Evolutionary conservation across 257 asterid genomes (phyloP).

Genomic region (Solanum chaucha): DNA sequence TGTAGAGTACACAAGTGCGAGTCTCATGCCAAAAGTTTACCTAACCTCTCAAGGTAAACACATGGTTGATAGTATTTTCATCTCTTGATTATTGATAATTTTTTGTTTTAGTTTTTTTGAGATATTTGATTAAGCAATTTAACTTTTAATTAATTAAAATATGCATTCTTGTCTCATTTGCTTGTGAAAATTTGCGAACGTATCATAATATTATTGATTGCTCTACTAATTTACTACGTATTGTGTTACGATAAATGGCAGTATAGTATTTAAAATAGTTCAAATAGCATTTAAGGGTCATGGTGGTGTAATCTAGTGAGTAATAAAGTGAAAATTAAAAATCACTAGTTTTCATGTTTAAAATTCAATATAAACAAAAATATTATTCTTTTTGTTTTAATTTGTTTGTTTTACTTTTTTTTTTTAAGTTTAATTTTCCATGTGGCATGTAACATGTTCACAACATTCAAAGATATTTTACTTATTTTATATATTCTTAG

Average conservation of each 20-base stretch:
- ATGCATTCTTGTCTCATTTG: background rate
- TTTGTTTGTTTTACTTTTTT: no score
- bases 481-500: no score
- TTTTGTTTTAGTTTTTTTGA: background rate
- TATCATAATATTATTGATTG: background rate
- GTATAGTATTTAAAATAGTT: no score
- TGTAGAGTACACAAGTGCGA: background rate
- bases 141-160: no score
- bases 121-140: background rate
- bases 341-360: no score
- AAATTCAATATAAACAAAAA: no score
- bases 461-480: no score
- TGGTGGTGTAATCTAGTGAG: background rate
- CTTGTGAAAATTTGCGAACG: background rate
- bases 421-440: no score
- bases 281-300: background rate
- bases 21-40: background rate
- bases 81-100: background rate
- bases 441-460: background rate
- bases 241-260: no score
- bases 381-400: no score
- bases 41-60: background rate
- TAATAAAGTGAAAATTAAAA: no score
- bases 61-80: background rate
- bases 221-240: background rate